Evolutionary conservation across 768 basidiomycete genomes (phyloP).

Genomic region (Boletus bicolor): DNA sequence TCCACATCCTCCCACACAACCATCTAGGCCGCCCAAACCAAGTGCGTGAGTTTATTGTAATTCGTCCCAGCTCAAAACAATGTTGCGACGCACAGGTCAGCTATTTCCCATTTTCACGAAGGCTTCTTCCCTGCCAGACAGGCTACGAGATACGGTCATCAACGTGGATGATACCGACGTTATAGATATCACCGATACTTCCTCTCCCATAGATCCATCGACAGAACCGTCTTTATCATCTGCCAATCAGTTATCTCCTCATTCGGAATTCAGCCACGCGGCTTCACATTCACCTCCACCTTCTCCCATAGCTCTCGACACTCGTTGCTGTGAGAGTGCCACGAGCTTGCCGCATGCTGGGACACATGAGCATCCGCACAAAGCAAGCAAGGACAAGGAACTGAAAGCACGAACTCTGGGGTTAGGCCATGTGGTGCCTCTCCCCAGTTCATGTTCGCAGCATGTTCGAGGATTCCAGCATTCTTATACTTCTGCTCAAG

Average conservation of each 20-base stretch:
- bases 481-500: conserved; percentile 23
- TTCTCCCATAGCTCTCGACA: not conserved
- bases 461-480: conserved; percentile 62
- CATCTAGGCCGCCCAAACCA: conserved; percentile 5
- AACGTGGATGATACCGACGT: conserved; percentile 16
- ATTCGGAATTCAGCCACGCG: conserved; percentile 6
- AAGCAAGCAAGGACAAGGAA: conserved; percentile 4
- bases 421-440: conserved; percentile 33
- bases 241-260: conserved; percentile 6
- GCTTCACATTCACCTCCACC: conserved; percentile 8
- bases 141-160: not conserved
- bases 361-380: not conserved
- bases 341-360: conserved; percentile 8
- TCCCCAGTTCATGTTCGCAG: conserved; percentile 49
- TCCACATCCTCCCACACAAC: not conserved
- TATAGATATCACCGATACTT: conserved; percentile 19
- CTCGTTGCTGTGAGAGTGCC: not conserved
- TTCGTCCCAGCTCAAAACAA: not conserved
- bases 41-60: conserved; percentile 17
- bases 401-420: not conserved
- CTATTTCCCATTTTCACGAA: conserved; percentile 29
- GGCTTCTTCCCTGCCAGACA: conserved; percentile 1
- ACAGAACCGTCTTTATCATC: conserved; percentile 12
- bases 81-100: conserved; percentile 13
- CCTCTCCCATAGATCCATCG: conserved; percentile 15